Conservation (phyloP, 345 rosid genomes). For the Physaria fendleri region DNA sequence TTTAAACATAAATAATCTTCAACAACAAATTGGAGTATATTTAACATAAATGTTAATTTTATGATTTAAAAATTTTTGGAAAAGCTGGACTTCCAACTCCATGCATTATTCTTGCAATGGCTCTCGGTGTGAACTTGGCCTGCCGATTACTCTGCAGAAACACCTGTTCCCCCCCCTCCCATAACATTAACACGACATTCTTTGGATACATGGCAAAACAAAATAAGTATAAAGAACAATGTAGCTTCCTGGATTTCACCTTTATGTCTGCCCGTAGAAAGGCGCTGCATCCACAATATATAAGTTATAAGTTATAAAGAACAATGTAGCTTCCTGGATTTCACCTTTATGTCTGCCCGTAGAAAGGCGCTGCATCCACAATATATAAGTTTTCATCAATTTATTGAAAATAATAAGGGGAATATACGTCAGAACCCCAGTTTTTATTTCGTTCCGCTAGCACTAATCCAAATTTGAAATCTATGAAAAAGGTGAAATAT, state of each 20-base stretch:
- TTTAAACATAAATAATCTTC: no score
- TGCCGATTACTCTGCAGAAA: conserved; percentile 77
- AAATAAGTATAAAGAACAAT: conserved; percentile 4
- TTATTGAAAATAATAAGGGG: not conserved
- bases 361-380: conserved; percentile 67
- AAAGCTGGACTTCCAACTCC: conserved; percentile 92
- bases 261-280: conserved; percentile 93
- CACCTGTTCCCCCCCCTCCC: conserved; percentile 45
- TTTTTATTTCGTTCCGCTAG: not conserved
- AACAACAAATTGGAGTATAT: no score
- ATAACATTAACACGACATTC: conserved; percentile 1
- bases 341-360: conserved; percentile 94
- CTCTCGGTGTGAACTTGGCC: conserved; percentile 85
- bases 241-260: conserved; percentile 39
- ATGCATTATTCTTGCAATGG: conserved; percentile 89
- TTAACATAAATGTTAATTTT: no score
- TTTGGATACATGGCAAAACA: not conserved
- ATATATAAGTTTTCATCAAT: conserved; percentile 28
- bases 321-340: conserved; percentile 20
- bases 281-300: conserved; percentile 49
- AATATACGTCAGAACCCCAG: not conserved
- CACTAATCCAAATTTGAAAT: not conserved
- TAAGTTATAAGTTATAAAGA: no score
- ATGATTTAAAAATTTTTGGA: no score
- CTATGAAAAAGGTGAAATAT: not conserved